Evolutionary conservation across 2,329 filamentous ascomycete species (phyloP), one percentile per base, ranked within the genome.

Genomic region (Fusarium sp.): DNA sequence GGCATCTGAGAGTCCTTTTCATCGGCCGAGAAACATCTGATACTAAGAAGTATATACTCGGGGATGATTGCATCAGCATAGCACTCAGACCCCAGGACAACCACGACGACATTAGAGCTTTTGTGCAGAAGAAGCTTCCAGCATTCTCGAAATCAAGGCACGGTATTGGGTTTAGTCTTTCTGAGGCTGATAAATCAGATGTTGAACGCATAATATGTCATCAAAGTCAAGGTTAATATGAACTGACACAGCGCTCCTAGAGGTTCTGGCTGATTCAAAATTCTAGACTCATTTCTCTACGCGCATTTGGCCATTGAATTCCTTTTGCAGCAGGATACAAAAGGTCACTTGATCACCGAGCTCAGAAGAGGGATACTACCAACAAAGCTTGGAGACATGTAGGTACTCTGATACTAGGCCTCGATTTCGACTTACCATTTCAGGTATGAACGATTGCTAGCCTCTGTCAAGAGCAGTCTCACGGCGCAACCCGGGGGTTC

Each of bases 341-440:
- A 20, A 8, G 14, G 39, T 1, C 18, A 20, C 0, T 28, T 68
- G 7, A 0, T 42, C 0, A 12, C 13, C 0, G 2, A 36, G 0
- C 11, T 67, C 0, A 24, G 16, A 10, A 2, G 47, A 2, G 65
- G 65, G 0, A 16, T 67, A 1, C 15, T 67, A 3, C 65, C 65
- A 9, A 7, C 13, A 1, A 39, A 61, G 22, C 65, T 68, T 3
- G 7, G 30, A 30, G 30, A 35, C 2, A 47, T 68, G 65, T 68
- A 12, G 14, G 62, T 24, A 0, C 2, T 3, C 47, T 3, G 3
- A 5, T 1, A 0, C 3, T 7, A 3, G 2, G 1, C 7, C 6
- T 7, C 3, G 1, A 1, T 1, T 1, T 12, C 3, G 3, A 12
- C 39, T 67, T 0, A 53, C 7, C 3, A 0, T 9, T 4, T 0